Evolutionary conservation across 2,329 filamentous ascomycete species (phyloP), one percentile per base, ranked within the genome.

Genomic region (Huntiella abstrusa): DNA sequence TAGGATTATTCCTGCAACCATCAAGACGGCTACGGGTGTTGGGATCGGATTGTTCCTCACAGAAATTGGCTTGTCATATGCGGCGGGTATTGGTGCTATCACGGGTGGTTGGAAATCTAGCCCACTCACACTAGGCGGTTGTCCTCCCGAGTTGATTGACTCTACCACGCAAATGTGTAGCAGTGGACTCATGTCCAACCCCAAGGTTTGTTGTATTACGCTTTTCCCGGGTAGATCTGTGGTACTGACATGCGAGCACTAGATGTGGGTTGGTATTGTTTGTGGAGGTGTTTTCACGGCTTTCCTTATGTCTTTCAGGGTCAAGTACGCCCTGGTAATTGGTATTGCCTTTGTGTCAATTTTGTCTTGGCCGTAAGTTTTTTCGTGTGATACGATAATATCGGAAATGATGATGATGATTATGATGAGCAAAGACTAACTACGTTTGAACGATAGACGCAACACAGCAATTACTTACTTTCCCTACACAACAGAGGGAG

Each of bases 181-280:
- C 3, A 64, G 66, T 15, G 67, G 76, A 17, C 76, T 83, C 56
- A 86, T 92, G 82, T 70, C 77, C 4, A 91, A 73, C 55, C 79
- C 83, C 6, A 81, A 81, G 42, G 78, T 73, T 58, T 54, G 62
- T 55, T 10, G 6, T 46, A 4, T 19, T n/a, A 12, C 33, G 12
- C 39, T 43, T 47, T n/a, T 52, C 47, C 5, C 1, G 13, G 34
- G 7, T 4, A 17, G 10, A 11, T 13, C 12, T 17, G 2, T 39
- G 17, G 5, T 22, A 34, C 16, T 12, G 16, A 19, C 16, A 19
- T 28, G 33, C 16, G 10, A 32, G 15, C 16, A 15, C 15, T 50
- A 77, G 74, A 65, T 92, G 69, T 94, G 86, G 86, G 73, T 92
- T 46, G 86, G 83, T 8, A 80, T 93, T 52, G 78, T 85, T 57